phyloP scores from a whole-genome alignment of 805 yeast species.

The Hemisphaericaspora nanyangensis region DNA sequence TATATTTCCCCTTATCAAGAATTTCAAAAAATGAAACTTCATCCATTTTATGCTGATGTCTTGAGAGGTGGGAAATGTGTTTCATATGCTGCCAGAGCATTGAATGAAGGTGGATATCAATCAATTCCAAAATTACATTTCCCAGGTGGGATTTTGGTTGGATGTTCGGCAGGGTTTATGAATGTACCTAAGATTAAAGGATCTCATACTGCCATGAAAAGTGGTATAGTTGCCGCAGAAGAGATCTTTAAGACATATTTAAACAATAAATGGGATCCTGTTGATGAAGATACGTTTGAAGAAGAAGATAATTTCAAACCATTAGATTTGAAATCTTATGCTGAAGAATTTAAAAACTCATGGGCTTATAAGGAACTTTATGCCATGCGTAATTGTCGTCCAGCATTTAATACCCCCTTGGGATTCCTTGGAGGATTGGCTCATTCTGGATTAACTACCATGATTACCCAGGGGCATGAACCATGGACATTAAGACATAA shows the following conservation, averaged over 20 bases:
- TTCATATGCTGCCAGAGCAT: slow-evolving; percentile 92
- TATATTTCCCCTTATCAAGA: slow-evolving; percentile 94
- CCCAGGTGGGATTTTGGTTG: slow-evolving; percentile 96
- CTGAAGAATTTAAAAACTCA: slow-evolving; percentile 61
- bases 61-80: slow-evolving; percentile 89
- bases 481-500: slow-evolving; percentile 83
- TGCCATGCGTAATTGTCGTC: slow-evolving; percentile 86
- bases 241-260: slow-evolving; percentile 44
- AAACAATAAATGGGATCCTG: slow-evolving; percentile 39
- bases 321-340: slow-evolving; percentile 56
- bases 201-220: slow-evolving; percentile 94
- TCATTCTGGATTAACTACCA: slow-evolving; percentile 79
- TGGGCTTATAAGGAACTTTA: slow-evolving; percentile 86
- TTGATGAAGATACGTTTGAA: slow-evolving; percentile 42
- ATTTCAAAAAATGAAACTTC: slow-evolving; percentile 90
- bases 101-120: slow-evolving; percentile 96
- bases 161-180: slow-evolving; percentile 95
- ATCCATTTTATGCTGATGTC: slow-evolving; percentile 73
- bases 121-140: slow-evolving; percentile 85
- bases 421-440: slow-evolving; percentile 79
- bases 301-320: slow-evolving; percentile 15
- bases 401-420: slow-evolving; percentile 76
- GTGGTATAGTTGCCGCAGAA: slow-evolving; percentile 95
- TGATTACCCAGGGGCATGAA: slow-evolving; percentile 71
- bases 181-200: slow-evolving; percentile 98